phyloP scores from a whole-genome alignment of 2,329 filamentous ascomycete species.

The Diaporthe citrichinensis region DNA sequence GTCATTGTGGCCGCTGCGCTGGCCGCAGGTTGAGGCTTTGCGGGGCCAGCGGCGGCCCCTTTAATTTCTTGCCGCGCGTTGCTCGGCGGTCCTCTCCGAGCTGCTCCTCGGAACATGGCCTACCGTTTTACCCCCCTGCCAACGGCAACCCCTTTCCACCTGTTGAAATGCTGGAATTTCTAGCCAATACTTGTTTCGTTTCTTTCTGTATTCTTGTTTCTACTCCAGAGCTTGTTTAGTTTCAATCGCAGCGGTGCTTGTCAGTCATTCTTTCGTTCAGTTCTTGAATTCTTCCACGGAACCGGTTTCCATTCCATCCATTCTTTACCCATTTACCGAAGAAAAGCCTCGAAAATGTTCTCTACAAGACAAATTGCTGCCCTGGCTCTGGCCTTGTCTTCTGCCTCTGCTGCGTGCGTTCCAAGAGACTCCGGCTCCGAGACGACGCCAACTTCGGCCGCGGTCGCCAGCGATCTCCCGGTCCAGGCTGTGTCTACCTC shows the following conservation, averaged over 20 bases:
- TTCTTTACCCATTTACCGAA: neutral
- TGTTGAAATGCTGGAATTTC: slow-evolving; percentile 24
- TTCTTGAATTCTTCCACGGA: slow-evolving; percentile 3
- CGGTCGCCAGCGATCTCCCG: neutral
- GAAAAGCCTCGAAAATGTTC: slow-evolving; percentile 31
- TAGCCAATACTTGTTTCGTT: slow-evolving; percentile 23
- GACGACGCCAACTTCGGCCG: slow-evolving; percentile 11
- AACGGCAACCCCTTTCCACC: slow-evolving; percentile 20
- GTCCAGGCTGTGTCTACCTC: slow-evolving; percentile 19
- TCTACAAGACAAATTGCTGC: slow-evolving; percentile 33
- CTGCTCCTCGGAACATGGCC: slow-evolving; percentile 3
- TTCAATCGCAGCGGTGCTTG: neutral
- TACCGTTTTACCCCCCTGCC: slow-evolving; percentile 14
- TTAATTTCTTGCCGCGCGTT: slow-evolving; percentile 28
- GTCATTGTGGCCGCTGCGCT: neutral
- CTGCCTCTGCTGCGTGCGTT: slow-evolving; percentile 38
- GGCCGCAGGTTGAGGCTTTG: slow-evolving; percentile 17
- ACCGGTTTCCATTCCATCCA: slow-evolving; percentile 31
- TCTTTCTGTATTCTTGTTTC: slow-evolving; percentile 7
- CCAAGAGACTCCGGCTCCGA: slow-evolving; percentile 24
- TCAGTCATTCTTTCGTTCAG: neutral
- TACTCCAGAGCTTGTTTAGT: slow-evolving; percentile 24
- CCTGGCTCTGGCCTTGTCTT: slow-evolving; percentile 29
- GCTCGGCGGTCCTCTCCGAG: slow-evolving; percentile 21
- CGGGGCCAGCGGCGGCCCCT: slow-evolving; percentile 13